These are phyloP conservation scores for Candida neerlandica DNA, from an alignment of 1,139 yeast genomes.

Conservation along the genomic window DNA sequence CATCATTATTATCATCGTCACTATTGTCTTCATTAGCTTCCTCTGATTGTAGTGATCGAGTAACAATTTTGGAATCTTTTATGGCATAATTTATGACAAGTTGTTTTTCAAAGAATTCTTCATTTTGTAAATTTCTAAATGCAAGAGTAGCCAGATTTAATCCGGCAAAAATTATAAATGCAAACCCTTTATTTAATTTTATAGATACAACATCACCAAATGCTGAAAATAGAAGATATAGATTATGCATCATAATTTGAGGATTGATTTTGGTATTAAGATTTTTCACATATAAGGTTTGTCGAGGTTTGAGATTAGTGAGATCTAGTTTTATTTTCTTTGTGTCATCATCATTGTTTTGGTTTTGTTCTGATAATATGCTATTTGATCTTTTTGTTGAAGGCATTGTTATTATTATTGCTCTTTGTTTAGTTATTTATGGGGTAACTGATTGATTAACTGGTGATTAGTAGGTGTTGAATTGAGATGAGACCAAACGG, in stretches of 20 bases:
- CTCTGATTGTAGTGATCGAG: constrained; percentile 6
- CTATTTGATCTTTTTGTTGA: not conserved
- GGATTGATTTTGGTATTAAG: constrained; percentile 63
- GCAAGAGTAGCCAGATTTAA: constrained; percentile 57
- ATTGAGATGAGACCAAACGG: no score
- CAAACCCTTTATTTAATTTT: constrained; percentile 68
- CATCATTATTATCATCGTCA: no score
- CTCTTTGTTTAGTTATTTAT: no score
- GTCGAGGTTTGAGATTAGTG: constrained; percentile 20
- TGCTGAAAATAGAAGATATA: constrained; percentile 64
- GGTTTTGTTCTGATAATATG: not conserved
- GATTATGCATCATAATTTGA: constrained; percentile 48
- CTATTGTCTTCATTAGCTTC: no score
- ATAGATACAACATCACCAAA: constrained; percentile 71
- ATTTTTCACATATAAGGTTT: constrained; percentile 67
- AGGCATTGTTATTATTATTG: not conserved
- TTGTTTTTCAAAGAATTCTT: constrained; percentile 57
- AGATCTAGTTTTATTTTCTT: constrained; percentile 16
- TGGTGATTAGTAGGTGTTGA: no score
- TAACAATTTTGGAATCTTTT: constrained; percentile 32
- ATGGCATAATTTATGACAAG: constrained; percentile 53
- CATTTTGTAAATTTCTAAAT: constrained; percentile 48
- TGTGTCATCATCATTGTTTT: not conserved
- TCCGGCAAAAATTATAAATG: constrained; percentile 62
- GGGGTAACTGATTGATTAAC: not conserved